Evolutionary conservation across 2,329 filamentous ascomycete species (phyloP).

Genomic region (Corinectria fuckeliana): DNA sequence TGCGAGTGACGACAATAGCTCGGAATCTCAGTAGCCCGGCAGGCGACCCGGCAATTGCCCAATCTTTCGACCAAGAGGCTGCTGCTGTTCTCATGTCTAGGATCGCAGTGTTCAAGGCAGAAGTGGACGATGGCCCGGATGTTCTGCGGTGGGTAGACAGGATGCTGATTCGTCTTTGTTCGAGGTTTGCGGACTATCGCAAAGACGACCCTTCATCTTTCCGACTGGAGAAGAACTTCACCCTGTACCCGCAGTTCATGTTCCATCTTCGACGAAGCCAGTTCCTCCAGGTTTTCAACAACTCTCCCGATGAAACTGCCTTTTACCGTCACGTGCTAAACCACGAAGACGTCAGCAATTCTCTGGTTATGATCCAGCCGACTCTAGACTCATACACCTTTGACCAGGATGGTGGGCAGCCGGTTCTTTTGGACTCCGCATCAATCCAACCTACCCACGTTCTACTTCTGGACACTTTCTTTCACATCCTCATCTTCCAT

Average conservation of each 20-base stretch:
- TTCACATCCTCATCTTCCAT: conserved; percentile 99
- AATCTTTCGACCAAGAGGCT: conserved; percentile 98
- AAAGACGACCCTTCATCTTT: conserved; percentile 99
- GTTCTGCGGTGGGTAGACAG: conserved; percentile 97
- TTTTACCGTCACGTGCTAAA: conserved; percentile 98
- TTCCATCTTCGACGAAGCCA: conserved; percentile 97
- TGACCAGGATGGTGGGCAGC: conserved; percentile 89
- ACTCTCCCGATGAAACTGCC: conserved; percentile 98
- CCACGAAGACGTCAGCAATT: conserved; percentile 96
- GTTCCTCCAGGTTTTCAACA: conserved; percentile 99
- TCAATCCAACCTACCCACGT: conserved; percentile 96
- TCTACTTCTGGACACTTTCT: conserved; percentile 95
- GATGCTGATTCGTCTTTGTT: conserved; percentile 97
- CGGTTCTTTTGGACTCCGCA: conserved; percentile 94
- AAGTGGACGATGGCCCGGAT: conserved; percentile 98
- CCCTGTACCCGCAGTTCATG: conserved; percentile 99
- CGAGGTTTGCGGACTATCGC: conserved; percentile 94
- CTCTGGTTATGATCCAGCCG: conserved; percentile 97
- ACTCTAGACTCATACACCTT: conserved; percentile 97
- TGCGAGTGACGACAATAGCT: conserved; percentile 93
- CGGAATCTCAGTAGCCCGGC: conserved; percentile 91
- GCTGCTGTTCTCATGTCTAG: conserved; percentile 98
- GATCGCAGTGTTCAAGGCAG: conserved; percentile 98
- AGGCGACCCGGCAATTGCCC: conserved; percentile 91
- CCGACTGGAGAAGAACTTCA: conserved; percentile 98